These are phyloP conservation scores for Escallonia rubra DNA, from an alignment of 129 eudicot species.

Conservation along the genomic window DNA sequence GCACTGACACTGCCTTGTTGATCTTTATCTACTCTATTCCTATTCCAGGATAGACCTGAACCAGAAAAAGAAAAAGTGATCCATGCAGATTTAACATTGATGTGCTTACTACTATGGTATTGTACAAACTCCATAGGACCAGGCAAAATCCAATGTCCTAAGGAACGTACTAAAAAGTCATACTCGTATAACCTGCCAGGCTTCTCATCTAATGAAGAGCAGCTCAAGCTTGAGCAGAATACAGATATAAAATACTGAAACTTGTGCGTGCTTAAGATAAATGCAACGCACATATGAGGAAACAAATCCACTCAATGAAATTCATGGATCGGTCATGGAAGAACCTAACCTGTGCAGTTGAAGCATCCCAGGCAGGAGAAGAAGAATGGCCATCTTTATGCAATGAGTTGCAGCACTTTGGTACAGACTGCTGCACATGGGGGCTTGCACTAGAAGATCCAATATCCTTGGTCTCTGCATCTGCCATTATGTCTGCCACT, in stretches of 20 bases:
- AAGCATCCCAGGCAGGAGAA: constrained; percentile 12
- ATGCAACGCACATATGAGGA: not conserved
- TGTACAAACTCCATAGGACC: not conserved
- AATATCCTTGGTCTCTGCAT: constrained; percentile 15
- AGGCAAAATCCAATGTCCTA: not conserved
- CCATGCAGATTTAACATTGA: too few species aligned
- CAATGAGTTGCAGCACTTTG: not conserved
- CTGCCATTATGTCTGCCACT: constrained; percentile 4
- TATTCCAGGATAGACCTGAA: too few species aligned
- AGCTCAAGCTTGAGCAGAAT: not conserved
- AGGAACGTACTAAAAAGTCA: not conserved
- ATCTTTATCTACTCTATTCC: too few species aligned
- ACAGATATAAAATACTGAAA: too few species aligned
- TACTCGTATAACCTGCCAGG: not conserved
- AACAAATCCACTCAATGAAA: not conserved
- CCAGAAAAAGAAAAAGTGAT: too few species aligned
- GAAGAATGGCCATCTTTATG: constrained; percentile 18
- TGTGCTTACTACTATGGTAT: too few species aligned
- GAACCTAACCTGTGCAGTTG: constrained; percentile 22
- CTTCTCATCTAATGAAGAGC: not conserved
- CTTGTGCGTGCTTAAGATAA: too few species aligned
- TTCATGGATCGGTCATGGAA: not conserved
- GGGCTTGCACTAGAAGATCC: constrained; percentile 17
- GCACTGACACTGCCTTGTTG: too few species aligned
- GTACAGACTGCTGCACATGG: constrained; percentile 6